A percentile compares a stretch with the other conserved stretches of the same genome.
Evolutionary conservation across 345 rosid species (phyloP).

Genomic region (Camelina laxa): DNA sequence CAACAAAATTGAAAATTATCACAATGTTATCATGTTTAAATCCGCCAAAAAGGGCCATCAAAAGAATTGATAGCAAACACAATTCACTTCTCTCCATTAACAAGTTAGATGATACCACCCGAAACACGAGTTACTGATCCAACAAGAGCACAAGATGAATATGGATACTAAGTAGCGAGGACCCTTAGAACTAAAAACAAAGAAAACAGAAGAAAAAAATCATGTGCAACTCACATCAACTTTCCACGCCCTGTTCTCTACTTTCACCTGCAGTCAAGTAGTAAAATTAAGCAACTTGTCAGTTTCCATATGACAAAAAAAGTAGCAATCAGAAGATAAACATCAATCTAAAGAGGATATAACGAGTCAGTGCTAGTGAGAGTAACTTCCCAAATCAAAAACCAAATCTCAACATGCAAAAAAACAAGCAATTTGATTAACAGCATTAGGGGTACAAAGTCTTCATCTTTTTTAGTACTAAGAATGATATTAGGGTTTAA

Average conservation of each 20-base stretch:
- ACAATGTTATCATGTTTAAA: background rate
- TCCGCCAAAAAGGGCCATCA: background rate
- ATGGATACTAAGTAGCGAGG: background rate
- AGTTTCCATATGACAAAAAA: background rate
- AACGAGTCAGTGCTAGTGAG: background rate
- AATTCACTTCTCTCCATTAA: slow-evolving; percentile 4
- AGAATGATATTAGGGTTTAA: background rate
- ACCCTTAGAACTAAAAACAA: background rate
- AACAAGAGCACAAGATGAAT: background rate
- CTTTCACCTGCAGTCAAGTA: slow-evolving; percentile 81
- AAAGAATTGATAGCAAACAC: slow-evolving; percentile 7
- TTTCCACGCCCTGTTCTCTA: slow-evolving; percentile 91
- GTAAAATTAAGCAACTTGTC: background rate
- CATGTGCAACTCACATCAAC: slow-evolving; percentile 64
- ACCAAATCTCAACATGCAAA: slow-evolving; percentile 27
- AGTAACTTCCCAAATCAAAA: slow-evolving; percentile 7
- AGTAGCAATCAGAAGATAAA: slow-evolving; percentile 18
- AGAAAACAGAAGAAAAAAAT: background rate
- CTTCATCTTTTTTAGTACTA: slow-evolving; percentile 1
- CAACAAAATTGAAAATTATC: background rate
- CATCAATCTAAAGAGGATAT: background rate
- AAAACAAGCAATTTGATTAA: background rate
- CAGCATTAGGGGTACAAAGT: slow-evolving; percentile 13
- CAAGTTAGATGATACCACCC: background rate
- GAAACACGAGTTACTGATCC: background rate